These are phyloP conservation scores for Pichia sp. DNA, from an alignment of 1,139 yeast genomes.

Conservation along the genomic window DNA sequence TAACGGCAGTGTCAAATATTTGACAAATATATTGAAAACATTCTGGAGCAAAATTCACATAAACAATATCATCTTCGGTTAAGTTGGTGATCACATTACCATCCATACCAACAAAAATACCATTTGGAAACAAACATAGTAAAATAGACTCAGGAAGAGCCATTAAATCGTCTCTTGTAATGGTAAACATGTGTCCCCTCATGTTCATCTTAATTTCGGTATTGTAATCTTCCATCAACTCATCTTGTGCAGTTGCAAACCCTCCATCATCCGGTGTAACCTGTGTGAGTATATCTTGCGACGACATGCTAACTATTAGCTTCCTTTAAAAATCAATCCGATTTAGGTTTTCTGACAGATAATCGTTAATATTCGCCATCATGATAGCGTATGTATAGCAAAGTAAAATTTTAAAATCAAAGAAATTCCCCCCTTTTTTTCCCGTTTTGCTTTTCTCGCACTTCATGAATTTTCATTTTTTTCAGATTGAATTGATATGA, in stretches of 20 bases:
- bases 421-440: too few species aligned
- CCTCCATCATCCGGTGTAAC: slow-evolving; percentile 33
- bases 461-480: too few species aligned
- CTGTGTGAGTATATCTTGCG: slow-evolving; percentile 52
- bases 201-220: slow-evolving; percentile 61
- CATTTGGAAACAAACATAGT: slow-evolving; percentile 82
- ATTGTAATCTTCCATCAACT: slow-evolving; percentile 46
- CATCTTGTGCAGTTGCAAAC: slow-evolving; percentile 26
- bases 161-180: slow-evolving; percentile 84
- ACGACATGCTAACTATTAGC: slow-evolving; percentile 22
- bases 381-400: too few species aligned
- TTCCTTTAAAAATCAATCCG: too few species aligned
- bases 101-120: slow-evolving; percentile 68
- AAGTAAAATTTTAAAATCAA: too few species aligned
- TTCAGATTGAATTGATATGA: too few species aligned
- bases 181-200: slow-evolving; percentile 57
- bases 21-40: slow-evolving; percentile 80
- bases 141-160: slow-evolving; percentile 85
- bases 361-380: too few species aligned
- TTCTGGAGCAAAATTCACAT: slow-evolving; percentile 77
- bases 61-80: slow-evolving; percentile 70
- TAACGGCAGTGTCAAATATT: slow-evolving; percentile 42
- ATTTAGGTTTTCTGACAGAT: neutral
- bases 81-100: slow-evolving; percentile 73
- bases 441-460: too few species aligned